Percentiles rank a stretch among this genome's conserved stretches.
Conservation (phyloP, 768 basidiomycete genomes). For the Psilocybe azurescens region DNA sequence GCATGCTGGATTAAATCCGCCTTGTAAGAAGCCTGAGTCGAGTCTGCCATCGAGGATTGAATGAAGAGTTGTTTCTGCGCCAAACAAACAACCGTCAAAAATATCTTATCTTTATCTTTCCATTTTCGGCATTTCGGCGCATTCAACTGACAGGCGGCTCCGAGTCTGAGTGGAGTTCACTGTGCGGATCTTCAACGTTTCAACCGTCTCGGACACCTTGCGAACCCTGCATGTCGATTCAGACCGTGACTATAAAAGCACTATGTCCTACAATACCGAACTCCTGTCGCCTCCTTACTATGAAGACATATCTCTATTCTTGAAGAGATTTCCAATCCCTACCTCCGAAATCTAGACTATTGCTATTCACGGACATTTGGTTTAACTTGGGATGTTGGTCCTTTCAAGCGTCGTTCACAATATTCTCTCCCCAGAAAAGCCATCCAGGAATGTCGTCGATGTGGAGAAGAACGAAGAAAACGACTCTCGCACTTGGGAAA, state of each 20-base stretch:
- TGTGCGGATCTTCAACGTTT: background rate
- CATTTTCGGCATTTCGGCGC: background rate
- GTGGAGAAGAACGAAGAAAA: constrained; percentile 6
- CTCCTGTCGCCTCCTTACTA: background rate
- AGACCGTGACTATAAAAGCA: background rate
- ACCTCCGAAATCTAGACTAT: background rate
- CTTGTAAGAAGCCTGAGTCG: constrained; percentile 46
- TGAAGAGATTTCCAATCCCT: background rate
- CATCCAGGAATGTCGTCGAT: background rate
- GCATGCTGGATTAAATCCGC: constrained; percentile 70
- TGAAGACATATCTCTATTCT: background rate
- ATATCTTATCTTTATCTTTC: constrained; percentile 3
- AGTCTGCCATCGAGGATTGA: constrained; percentile 7
- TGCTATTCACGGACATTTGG: background rate
- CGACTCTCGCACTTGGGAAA: background rate
- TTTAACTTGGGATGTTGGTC: constrained; percentile 1
- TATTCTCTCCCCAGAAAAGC: background rate
- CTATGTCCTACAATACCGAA: background rate
- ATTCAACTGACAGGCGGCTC: background rate
- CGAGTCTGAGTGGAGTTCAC: background rate
- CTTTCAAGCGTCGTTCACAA: background rate
- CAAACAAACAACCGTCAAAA: background rate
- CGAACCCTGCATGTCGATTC: background rate
- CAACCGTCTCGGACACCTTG: background rate
- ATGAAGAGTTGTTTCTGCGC: background rate